phyloP scores from a whole-genome alignment of 2,329 filamentous ascomycete genomes.

The Cladophialophora bantiana region DNA sequence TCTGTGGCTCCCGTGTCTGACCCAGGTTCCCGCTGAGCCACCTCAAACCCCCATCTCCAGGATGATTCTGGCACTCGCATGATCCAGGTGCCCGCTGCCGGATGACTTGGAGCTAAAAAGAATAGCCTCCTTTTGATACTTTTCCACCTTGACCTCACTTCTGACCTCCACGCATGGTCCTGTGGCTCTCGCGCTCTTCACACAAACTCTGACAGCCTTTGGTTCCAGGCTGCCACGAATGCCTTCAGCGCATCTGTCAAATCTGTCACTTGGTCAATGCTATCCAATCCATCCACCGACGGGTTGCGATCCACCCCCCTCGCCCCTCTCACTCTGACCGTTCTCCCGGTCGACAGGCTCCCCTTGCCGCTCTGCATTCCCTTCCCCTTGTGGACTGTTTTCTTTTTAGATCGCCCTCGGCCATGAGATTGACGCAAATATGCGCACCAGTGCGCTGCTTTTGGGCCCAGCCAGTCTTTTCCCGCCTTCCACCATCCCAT shows the following conservation, averaged over 20 bases:
- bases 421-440: constrained; percentile 6
- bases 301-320: background rate
- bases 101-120: constrained; percentile 13
- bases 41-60: constrained; percentile 5
- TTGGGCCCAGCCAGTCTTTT: background rate
- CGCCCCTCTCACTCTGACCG: background rate
- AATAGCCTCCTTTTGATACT: constrained; percentile 10
- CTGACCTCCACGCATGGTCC: constrained; percentile 11
- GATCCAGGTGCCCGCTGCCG: constrained; percentile 6
- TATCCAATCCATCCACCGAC: constrained; percentile 6
- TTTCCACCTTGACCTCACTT: constrained; percentile 21
- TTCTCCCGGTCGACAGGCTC: background rate
- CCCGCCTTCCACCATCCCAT: constrained; percentile 8
- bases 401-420: constrained; percentile 4
- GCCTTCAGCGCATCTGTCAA: background rate
- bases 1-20: constrained; percentile 14
- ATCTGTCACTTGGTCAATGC: constrained; percentile 2
- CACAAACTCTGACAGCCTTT: constrained; percentile 13
- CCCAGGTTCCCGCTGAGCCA: constrained; percentile 23
- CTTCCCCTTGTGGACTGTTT: background rate
- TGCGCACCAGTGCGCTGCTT: background rate
- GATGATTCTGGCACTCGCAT: background rate
- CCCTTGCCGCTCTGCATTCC: constrained; percentile 2
- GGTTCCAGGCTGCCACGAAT: constrained; percentile 23
- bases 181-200: background rate